Evolutionary conservation across 345 rosid genomes (phyloP), one percentile per base, ranked within the genome.

Genomic region (Crucihimalaya himalaica): DNA sequence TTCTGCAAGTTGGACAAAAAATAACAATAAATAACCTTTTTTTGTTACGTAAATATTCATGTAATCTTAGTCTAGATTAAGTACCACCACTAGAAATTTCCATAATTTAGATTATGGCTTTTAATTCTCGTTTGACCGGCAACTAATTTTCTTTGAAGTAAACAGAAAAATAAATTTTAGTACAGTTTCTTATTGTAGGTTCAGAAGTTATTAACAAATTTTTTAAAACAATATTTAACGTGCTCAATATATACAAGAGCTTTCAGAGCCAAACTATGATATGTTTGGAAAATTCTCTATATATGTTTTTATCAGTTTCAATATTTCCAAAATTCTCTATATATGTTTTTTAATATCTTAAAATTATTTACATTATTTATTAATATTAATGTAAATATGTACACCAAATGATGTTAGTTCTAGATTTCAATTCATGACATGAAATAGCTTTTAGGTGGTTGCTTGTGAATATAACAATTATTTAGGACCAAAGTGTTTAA

Each of bases 1-100:
- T 35, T 66, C 25, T 48, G 34, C 78, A 58, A 57, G 52, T 37
- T 27, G 52, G 52, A 57, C n/a, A 34, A 57, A 4, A 32, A 46
- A 56, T 37, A 45, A 56, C 4, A 43, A 13, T 29, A 19, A 43
- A 43, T 18, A 42, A 6, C 19, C 19, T 13, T 68, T 16, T 58
- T 14, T 42, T 31, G 21, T 45, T 65, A 21, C 58, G n/a, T 21
- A 21, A 21, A 9, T 32, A 31, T 66, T 0, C 16, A 45, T 12
- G 39, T 25, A 32, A 18, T 47, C 7, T 32, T 55, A 32, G 16
- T 43, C 2, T 31, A 51, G 13, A 6, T 31, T 73, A 55, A 32
- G 57, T 43, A 54, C 7, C 57, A 21, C n/a, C 21, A 55, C 40
- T 54, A 64, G 57, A 54, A 48, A 21, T 31, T 63, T 42, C 28